A percentile compares a stretch with the other conserved stretches of the same genome.
Evolutionary conservation across 2,329 filamentous ascomycete genomes (phyloP).

Genomic region (Sporothrix inflata): DNA sequence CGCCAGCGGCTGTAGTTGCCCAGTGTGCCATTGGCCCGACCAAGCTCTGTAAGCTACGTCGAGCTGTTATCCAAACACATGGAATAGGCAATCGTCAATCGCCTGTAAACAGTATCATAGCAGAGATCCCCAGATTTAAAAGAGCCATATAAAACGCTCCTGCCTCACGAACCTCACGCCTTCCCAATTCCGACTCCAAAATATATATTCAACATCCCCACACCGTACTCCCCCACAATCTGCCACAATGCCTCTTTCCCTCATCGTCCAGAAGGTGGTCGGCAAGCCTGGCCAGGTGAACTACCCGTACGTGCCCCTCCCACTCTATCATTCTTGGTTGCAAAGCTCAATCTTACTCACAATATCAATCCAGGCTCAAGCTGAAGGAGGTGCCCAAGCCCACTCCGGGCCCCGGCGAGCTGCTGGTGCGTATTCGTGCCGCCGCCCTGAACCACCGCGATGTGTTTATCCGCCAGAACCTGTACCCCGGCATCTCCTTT

Average conservation of each 20-base stretch:
- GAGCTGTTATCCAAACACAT: not conserved
- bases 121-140: not conserved
- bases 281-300: slow-evolving; percentile 83
- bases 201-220: not conserved
- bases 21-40: slow-evolving; percentile 9
- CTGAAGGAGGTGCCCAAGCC: slow-evolving; percentile 66
- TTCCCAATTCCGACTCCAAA: not conserved
- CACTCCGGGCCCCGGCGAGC: slow-evolving; percentile 64
- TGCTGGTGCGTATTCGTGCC: slow-evolving; percentile 75
- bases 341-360: not conserved
- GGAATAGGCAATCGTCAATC: not conserved
- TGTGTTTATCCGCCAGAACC: slow-evolving; percentile 87
- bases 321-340: not conserved
- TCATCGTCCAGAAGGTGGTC: slow-evolving; percentile 70
- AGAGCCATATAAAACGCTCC: not conserved
- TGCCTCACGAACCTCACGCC: not conserved
- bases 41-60: not conserved
- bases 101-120: not conserved
- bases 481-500: slow-evolving; percentile 86
- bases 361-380: slow-evolving; percentile 52
- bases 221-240: not conserved
- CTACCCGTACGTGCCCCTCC: slow-evolving; percentile 64
- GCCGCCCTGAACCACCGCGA: slow-evolving; percentile 93
- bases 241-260: slow-evolving; percentile 55
- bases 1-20: slow-evolving; percentile 10